Percentiles rank a stretch among this genome's conserved stretches.
Evolutionary conservation across 345 rosid species (phyloP).

Genomic region (Ceriops decandra): DNA sequence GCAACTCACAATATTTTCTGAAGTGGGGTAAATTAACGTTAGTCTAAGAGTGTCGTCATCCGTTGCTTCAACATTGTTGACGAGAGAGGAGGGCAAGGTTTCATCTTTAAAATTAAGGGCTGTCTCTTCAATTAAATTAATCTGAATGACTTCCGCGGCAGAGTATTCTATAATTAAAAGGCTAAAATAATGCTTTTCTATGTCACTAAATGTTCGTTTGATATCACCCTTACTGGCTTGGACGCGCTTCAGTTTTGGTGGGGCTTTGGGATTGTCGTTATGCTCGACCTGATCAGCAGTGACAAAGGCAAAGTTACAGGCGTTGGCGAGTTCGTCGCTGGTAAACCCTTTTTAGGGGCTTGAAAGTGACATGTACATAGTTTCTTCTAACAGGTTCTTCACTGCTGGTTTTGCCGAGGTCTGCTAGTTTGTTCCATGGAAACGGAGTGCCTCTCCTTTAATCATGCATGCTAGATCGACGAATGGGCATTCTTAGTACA

Average conservation of each 20-base stretch:
- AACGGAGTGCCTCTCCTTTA: background rate
- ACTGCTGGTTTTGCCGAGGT: too few species aligned
- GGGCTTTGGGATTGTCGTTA: slow-evolving; percentile 27
- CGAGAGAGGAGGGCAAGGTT: too few species aligned
- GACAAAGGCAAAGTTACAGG: slow-evolving; percentile 16
- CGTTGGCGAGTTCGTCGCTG: slow-evolving; percentile 6
- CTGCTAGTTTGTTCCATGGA: background rate
- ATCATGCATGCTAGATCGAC: too few species aligned
- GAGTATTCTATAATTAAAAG: background rate
- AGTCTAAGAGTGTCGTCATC: too few species aligned
- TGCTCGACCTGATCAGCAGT: slow-evolving; percentile 1
- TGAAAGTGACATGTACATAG: slow-evolving; percentile 10
- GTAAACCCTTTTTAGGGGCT: background rate
- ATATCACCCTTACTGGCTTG: slow-evolving; percentile 5
- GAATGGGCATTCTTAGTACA: too few species aligned
- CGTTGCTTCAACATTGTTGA: too few species aligned
- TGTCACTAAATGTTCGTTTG: background rate
- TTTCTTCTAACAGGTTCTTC: background rate
- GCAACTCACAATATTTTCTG: too few species aligned
- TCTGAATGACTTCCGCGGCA: too few species aligned
- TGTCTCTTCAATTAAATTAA: too few species aligned
- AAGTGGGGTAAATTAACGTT: too few species aligned
- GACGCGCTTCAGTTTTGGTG: slow-evolving; percentile 6
- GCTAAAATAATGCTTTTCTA: background rate
- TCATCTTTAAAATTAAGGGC: too few species aligned